A percentile compares a stretch with the other conserved stretches of the same genome.
These are phyloP conservation scores for Yamadazyma diddensiae DNA, from an alignment of 1,139 yeast species.

Conservation along the genomic window DNA sequence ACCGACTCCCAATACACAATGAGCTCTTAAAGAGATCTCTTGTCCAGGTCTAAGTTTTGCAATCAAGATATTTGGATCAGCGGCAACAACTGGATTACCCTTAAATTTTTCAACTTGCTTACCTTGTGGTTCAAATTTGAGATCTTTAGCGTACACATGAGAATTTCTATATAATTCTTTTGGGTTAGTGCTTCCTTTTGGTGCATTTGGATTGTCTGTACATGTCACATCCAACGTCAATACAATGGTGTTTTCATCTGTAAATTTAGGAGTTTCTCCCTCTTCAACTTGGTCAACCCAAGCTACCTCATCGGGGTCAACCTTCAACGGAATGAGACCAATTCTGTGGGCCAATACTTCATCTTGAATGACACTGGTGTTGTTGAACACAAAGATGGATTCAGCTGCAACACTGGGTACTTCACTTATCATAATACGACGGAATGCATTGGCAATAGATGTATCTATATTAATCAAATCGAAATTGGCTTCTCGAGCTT, in stretches of 20 bases:
- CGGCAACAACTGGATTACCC: slow-evolving; percentile 67
- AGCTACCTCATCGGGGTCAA: slow-evolving; percentile 82
- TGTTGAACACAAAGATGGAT: slow-evolving; percentile 83
- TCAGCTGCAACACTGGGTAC: slow-evolving; percentile 97
- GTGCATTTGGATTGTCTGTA: slow-evolving; percentile 81
- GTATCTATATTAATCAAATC: slow-evolving; percentile 87
- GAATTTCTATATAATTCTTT: slow-evolving; percentile 79
- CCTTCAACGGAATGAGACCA: slow-evolving; percentile 85
- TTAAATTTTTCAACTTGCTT: slow-evolving; percentile 70
- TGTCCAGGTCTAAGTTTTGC: slow-evolving; percentile 97
- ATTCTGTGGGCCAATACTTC: slow-evolving; percentile 95
- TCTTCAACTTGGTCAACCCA: slow-evolving; percentile 72
- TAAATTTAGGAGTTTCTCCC: slow-evolving; percentile 60
- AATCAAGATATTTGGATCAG: slow-evolving; percentile 83
- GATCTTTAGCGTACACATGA: slow-evolving; percentile 82
- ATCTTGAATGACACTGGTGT: slow-evolving; percentile 94
- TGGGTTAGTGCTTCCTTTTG: slow-evolving; percentile 77
- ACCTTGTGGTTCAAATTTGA: slow-evolving; percentile 90
- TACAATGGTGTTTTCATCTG: slow-evolving; percentile 87
- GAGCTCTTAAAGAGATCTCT: slow-evolving; percentile 86
- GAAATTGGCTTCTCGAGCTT: slow-evolving; percentile 76
- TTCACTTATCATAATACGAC: slow-evolving; percentile 95
- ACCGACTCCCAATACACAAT: slow-evolving; percentile 89
- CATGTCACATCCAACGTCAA: slow-evolving; percentile 79
- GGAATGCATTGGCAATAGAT: slow-evolving; percentile 91